Evolutionary conservation across 164 flowering plant species (phyloP), one percentile per base, ranked within the genome.

Genomic region (Magnolia changhungtana): DNA sequence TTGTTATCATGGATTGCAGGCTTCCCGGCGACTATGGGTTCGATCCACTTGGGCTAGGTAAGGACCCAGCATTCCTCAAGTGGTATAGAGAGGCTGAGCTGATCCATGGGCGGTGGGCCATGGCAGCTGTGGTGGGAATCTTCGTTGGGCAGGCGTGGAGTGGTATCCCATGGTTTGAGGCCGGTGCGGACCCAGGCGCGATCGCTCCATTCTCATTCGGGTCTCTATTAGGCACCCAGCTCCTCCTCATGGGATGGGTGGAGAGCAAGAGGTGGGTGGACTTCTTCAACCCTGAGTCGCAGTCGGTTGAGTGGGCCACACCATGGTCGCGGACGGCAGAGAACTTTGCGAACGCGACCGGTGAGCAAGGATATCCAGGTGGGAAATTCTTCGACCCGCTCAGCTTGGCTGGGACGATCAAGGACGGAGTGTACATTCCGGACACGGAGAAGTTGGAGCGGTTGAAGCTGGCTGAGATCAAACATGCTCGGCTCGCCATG

Each of bases 1-100:
- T 52, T 67, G 23, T 23, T 23, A 8, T 20, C 20, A 14, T 20
- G 18, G 10, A 55, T 51, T 83, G 78, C 90, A 95, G 99, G 80
- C 89, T 93, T 0, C 98, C 97, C 18, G 99, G 99, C 23, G 99
- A 95, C 86, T 95, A 73, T 50, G 98, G 99, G 8, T 95, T 95
- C 78, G 98, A 95, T 88, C 99, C 99, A 19, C 81, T 95, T n/a
- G 98, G 99, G 0, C 90, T 95, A 31, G 99, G 99, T 14, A 92
- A 93, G 82, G 99, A 95, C 83, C 98, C 99, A 5, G 92, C 97
- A 11, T 95, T 95, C 87, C 90, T 95, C 73, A 93, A 87, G 78
- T 95, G 99, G 99, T 95, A 95, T 95, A 88, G 99, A 80, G 98
- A 95, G 74, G 99, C 99, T 0, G 99, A 95, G 89, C 89, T 93